phyloP scores from a whole-genome alignment of 441 rosid genomes.

The Pelargonium australe region DNA sequence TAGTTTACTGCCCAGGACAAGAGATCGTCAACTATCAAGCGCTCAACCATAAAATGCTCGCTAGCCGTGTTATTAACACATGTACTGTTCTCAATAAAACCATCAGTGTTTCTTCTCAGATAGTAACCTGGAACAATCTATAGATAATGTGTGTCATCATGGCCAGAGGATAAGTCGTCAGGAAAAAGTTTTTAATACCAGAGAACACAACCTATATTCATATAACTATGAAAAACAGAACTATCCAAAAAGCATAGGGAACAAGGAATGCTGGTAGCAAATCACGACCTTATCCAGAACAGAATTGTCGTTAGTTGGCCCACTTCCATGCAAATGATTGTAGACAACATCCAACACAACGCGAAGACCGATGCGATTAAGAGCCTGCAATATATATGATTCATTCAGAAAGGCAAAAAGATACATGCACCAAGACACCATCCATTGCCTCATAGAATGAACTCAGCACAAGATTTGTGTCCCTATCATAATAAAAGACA shows the following conservation, averaged over 20 bases:
- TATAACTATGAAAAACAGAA: conserved; percentile 8
- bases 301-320: conserved; percentile 70
- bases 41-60: conserved; percentile 95
- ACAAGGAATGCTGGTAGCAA: conserved; percentile 12
- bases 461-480: conserved; percentile 2
- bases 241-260: conserved; percentile 10
- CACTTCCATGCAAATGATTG: conserved; percentile 88
- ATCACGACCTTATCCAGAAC: conserved; percentile 82
- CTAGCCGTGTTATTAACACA: conserved; percentile 95
- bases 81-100: conserved; percentile 77
- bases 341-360: conserved; percentile 91
- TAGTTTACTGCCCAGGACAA: conserved; percentile 77
- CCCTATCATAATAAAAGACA: conserved; percentile 7
- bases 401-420: conserved; percentile 9
- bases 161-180: conserved; percentile 11
- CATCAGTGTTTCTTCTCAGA: conserved; percentile 81
- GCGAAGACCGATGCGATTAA: conserved; percentile 57
- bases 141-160: conserved; percentile 21
- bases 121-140: conserved; percentile 98
- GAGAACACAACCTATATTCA: conserved; percentile 1
- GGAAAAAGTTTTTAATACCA: conserved; percentile 9
- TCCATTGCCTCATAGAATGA: conserved; percentile 13
- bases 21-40: conserved; percentile 81
- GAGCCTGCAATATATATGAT: conserved; percentile 48
- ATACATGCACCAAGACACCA: conserved; percentile 1